phyloP scores from a whole-genome alignment of 306 rosid species.

The Trichosanthes cucumerina region DNA sequence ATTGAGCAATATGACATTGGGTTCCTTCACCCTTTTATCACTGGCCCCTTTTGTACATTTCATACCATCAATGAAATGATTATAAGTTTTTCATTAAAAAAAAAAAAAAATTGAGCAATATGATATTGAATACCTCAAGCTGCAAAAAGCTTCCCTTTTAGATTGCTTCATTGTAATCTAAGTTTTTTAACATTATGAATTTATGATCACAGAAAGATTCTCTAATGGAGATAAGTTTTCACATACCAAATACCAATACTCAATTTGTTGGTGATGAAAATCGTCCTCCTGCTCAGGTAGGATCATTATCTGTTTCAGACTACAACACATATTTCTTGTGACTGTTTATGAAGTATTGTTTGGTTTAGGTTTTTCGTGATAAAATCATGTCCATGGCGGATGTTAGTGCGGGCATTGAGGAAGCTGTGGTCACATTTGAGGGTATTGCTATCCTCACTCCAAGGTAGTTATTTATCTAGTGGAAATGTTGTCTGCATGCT shows the following conservation, averaged over 20 bases:
- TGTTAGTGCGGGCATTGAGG: slow-evolving; percentile 91
- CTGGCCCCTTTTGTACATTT: too few species aligned
- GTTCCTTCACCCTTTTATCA: too few species aligned
- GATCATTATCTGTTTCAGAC: slow-evolving; percentile 8
- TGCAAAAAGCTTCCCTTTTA: not conserved
- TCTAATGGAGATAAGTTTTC: slow-evolving; percentile 93
- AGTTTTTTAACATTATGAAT: slow-evolving; percentile 9
- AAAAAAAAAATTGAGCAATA: slow-evolving; percentile 5
- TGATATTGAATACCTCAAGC: not conserved
- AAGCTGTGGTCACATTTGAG: slow-evolving; percentile 92
- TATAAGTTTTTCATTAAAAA: too few species aligned
- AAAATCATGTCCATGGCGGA: slow-evolving; percentile 91
- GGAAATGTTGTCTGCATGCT: not conserved
- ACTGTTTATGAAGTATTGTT: slow-evolving; percentile 13
- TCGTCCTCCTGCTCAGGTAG: slow-evolving; percentile 90
- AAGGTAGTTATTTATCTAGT: slow-evolving; percentile 35
- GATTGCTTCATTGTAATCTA: not conserved
- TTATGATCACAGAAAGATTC: slow-evolving; percentile 80
- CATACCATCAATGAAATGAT: too few species aligned
- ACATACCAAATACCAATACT: slow-evolving; percentile 91
- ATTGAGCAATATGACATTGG: not conserved
- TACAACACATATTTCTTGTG: slow-evolving; percentile 1
- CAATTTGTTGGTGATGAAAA: slow-evolving; percentile 95
- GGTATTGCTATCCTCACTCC: slow-evolving; percentile 98
- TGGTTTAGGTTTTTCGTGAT: slow-evolving; percentile 79